phyloP scores from a whole-genome alignment of 2,329 filamentous ascomycete species.

The Paecilomyces formosus region DNA sequence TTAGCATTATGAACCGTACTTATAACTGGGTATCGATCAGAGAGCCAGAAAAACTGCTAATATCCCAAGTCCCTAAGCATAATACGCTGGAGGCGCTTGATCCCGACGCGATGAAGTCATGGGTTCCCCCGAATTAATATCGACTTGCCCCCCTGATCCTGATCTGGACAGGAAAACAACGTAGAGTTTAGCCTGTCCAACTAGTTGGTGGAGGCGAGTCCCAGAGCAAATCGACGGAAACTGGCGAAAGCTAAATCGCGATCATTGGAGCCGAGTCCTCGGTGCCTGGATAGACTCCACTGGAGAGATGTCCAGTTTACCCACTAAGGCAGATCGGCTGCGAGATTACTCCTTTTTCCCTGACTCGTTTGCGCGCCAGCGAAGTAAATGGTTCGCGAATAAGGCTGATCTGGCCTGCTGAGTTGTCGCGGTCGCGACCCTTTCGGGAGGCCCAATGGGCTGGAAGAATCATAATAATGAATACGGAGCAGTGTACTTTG shows the following conservation, averaged over 20 bases:
- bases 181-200: neutral
- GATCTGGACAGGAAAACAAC: neutral
- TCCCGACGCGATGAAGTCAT: neutral
- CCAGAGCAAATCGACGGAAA: neutral
- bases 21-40: too few species aligned
- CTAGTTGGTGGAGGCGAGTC: neutral
- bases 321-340: neutral
- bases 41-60: neutral
- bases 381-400: neutral
- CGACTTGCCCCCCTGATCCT: neutral
- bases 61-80: neutral
- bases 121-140: neutral
- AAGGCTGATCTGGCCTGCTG: neutral
- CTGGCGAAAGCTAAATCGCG: neutral
- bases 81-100: neutral
- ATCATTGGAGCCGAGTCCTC: neutral
- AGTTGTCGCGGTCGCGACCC: neutral
- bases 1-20: too few species aligned
- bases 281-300: neutral
- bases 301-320: neutral
- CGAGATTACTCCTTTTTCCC: neutral
- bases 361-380: neutral
- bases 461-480: neutral
- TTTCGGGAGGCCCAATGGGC: neutral
- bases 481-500: neutral